Evolutionary conservation across 1,284 basidiomycete species (phyloP).

Genomic region (Tilletia caries): DNA sequence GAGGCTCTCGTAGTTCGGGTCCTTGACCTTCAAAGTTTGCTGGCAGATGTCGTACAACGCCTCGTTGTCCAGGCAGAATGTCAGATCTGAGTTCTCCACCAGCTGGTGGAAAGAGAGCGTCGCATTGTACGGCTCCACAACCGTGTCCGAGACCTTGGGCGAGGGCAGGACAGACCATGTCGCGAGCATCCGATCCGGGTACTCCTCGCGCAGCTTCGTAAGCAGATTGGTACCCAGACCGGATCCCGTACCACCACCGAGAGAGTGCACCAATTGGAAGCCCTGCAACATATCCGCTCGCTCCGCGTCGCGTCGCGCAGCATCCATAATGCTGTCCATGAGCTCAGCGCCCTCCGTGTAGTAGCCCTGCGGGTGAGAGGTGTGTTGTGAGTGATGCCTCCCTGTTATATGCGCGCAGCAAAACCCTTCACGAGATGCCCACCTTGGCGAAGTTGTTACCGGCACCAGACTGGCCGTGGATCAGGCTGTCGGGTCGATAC

Average conservation of each 20-base stretch:
- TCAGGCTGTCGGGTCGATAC: conserved; percentile 64
- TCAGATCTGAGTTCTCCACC: conserved; percentile 65
- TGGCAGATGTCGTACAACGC: conserved; percentile 91
- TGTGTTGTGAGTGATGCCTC: not conserved
- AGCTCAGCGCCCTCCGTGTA: conserved; percentile 57
- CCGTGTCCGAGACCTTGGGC: conserved; percentile 64
- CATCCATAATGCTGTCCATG: conserved; percentile 62
- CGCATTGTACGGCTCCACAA: conserved; percentile 66
- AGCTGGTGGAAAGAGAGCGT: conserved; percentile 64
- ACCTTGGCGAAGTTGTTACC: conserved; percentile 64
- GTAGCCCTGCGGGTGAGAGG: conserved; percentile 27
- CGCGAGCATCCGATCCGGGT: conserved; percentile 65
- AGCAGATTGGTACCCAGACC: conserved; percentile 65
- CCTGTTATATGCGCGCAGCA: not conserved
- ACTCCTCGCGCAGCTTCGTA: conserved; percentile 65
- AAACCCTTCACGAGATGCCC: not conserved
- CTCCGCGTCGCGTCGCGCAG: conserved; percentile 64
- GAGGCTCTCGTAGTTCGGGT: conserved; percentile 91
- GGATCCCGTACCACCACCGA: conserved; percentile 65
- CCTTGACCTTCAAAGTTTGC: conserved; percentile 87
- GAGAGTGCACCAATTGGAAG: conserved; percentile 65
- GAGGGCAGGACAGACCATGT: conserved; percentile 65
- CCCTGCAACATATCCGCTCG: conserved; percentile 62
- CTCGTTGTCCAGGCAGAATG: conserved; percentile 82
- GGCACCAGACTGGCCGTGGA: conserved; percentile 64